phyloP scores from a whole-genome alignment of 306 rosid genomes.

The Canavalia ensiformis region DNA sequence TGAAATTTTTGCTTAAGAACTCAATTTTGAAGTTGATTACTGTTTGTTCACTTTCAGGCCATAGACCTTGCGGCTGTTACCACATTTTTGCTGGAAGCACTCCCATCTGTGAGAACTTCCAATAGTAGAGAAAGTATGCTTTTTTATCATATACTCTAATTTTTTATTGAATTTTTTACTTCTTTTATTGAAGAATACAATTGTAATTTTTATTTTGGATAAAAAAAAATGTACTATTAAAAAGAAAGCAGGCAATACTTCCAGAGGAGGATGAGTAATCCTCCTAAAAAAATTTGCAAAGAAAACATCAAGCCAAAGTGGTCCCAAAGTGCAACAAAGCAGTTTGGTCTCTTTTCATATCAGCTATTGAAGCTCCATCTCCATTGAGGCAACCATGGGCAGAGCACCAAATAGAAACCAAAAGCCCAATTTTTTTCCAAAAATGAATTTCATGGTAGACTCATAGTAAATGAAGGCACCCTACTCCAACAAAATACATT shows the following conservation, averaged over 20 bases:
- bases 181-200: background rate
- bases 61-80: conserved; percentile 83
- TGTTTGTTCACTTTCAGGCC: conserved; percentile 66
- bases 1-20: background rate
- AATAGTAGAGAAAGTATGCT: conserved; percentile 66
- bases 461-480: background rate
- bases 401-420: background rate
- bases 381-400: conserved; percentile 1
- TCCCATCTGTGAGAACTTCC: conserved; percentile 73
- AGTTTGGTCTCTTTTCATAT: background rate
- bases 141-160: conserved; percentile 16
- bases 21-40: conserved; percentile 22
- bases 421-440: background rate
- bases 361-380: background rate
- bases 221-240: background rate
- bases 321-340: background rate
- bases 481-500: background rate
- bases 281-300: background rate
- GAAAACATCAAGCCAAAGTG: background rate
- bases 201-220: conserved; percentile 1
- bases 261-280: background rate
- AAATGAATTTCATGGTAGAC: background rate
- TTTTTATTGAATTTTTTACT: background rate
- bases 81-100: conserved; percentile 80
- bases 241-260: background rate